Evolutionary conservation across 176 grass and related monocot species (phyloP), one percentile per base, ranked within the genome.

Genomic region (Urochloa ruziziensis): DNA sequence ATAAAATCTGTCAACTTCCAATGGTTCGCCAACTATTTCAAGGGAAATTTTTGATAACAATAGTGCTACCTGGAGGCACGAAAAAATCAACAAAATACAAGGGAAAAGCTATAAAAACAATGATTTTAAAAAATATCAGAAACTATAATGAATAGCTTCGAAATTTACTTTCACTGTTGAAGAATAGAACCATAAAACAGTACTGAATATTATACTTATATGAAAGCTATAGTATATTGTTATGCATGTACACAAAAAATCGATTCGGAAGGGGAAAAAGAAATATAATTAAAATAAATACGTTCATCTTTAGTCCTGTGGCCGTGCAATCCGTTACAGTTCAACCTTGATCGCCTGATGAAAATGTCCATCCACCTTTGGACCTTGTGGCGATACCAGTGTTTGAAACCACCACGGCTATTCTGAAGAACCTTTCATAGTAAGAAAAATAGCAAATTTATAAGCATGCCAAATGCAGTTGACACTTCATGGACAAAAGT

Each of bases 351-450:
- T 98, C 96, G 85, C 18, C 16, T 54, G 89, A 93, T 40, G 96
- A 98, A 62, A 98, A 98, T 2, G 96, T 80, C 96, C 96, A 98
- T 83, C 91, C 91, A 80, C 96, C 96, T 98, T 95, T 98, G 74
- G 96, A 98, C 77, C 69, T 93, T 91, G 87, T 98, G 96, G 54
- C 93, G 91, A 49, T 98, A 92, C 93, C 93, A 98, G 7, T 76
- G 68, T 80, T 81, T 80, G 60, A 98, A 83, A 74, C 94, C 87
- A 37, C 91, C 93, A 51, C 91, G 86, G 91, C 96, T 94, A 57
- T 98, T 75, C 2, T 94, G 87, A 71, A 69, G 58, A 86, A 98
- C 87, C 96, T 98, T 84, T 62, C 67, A 88, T n/a, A n/a, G n/a
- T n/a, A n/a, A n/a, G n/a, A n/a, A n/a, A n/a, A n/a, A n/a, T n/a